These are phyloP conservation scores for Linderina pennispora DNA, from an alignment of 192 early-diverging fungal genomes.

Conservation along the genomic window DNA sequence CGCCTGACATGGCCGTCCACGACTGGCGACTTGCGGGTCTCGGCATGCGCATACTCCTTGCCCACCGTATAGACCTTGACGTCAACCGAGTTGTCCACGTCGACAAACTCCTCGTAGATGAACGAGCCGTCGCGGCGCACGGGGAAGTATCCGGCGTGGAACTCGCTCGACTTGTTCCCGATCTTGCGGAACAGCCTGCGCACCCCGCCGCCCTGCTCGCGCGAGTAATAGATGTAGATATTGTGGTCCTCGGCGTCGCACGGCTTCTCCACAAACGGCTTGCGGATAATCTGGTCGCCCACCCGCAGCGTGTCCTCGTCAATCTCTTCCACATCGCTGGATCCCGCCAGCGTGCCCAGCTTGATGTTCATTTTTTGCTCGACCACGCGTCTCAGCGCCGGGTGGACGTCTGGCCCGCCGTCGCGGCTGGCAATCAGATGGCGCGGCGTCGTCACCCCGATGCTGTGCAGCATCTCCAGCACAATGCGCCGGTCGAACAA, in stretches of 20 bases:
- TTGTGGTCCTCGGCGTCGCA: constrained; percentile 96
- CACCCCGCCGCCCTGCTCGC: constrained; percentile 73
- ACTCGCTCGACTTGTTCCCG: constrained; percentile 95
- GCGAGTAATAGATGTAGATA: constrained; percentile 90
- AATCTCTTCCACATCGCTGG: constrained; percentile 23
- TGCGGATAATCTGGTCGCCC: constrained; percentile 61
- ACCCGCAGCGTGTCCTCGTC: constrained; percentile 68
- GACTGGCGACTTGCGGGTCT: constrained; percentile 94
- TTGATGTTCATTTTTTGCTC: constrained; percentile 46
- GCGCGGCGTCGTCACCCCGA: constrained; percentile 77
- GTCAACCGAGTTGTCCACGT: constrained; percentile 91
- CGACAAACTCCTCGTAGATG: constrained; percentile 94
- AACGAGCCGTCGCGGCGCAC: constrained; percentile 76
- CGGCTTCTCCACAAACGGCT: constrained; percentile 98
- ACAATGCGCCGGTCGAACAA: constrained; percentile 90
- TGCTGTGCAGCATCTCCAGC: constrained; percentile 67
- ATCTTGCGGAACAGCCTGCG: constrained; percentile 79
- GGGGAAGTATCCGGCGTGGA: constrained; percentile 56
- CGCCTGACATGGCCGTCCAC: constrained; percentile 94
- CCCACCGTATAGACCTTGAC: constrained; percentile 98
- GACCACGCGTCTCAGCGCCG: constrained; percentile 50
- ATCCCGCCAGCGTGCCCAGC: constrained; percentile 24
- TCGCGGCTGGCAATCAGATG: constrained; percentile 68
- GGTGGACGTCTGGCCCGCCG: constrained; percentile 55
- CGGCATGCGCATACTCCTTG: constrained; percentile 82